Evolutionary conservation across 2,329 filamentous ascomycete species (phyloP).

Genomic region (Talaromyces sp.): DNA sequence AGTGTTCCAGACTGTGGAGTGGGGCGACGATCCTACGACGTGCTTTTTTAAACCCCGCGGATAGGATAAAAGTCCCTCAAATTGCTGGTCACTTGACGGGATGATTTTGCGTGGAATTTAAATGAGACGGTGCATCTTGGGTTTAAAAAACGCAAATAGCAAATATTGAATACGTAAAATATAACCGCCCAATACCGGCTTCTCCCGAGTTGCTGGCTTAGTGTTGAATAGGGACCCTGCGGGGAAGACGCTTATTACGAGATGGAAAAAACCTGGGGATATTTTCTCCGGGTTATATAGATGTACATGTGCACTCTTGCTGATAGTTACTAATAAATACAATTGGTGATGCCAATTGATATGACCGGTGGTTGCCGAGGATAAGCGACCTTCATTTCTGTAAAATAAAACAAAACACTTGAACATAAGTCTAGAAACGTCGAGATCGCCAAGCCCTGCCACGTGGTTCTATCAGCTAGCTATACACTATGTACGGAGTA

Average conservation of each 20-base stretch:
- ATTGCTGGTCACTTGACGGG: background rate
- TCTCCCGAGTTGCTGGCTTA: background rate
- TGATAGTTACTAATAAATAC: background rate
- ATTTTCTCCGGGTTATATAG: background rate
- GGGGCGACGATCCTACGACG: conserved; percentile 8
- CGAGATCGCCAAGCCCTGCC: background rate
- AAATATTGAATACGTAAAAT: background rate
- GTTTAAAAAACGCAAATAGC: background rate
- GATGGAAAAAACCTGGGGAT: background rate
- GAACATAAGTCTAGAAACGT: background rate
- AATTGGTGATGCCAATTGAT: background rate
- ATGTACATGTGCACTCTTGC: background rate
- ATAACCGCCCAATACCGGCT: background rate
- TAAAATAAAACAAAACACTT: background rate
- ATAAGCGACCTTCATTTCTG: background rate
- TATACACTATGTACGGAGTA: background rate
- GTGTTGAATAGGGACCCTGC: background rate
- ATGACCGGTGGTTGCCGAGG: background rate
- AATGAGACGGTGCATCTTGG: background rate
- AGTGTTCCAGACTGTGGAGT: conserved; percentile 7
- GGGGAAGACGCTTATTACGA: background rate
- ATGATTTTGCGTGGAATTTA: background rate
- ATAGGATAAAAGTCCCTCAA: background rate
- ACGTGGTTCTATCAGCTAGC: background rate
- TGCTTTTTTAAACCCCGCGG: background rate